These are phyloP conservation scores for Cryomyces minteri DNA, from an alignment of 495 filamentous ascomycete genomes.

Conservation along the genomic window DNA sequence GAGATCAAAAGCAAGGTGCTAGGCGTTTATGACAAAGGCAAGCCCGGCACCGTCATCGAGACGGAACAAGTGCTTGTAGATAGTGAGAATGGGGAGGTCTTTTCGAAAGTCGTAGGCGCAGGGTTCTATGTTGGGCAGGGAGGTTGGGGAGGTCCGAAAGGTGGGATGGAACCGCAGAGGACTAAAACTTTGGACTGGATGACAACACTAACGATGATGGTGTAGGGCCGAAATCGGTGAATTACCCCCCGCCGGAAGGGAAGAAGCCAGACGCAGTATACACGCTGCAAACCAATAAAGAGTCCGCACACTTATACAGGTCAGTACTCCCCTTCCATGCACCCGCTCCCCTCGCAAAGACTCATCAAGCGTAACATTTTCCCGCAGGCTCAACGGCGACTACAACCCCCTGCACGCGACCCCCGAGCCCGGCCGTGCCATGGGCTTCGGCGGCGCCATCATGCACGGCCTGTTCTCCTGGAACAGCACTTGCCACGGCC, in stretches of 20 bases:
- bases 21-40: conserved; percentile 85
- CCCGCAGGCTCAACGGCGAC: conserved; percentile 55
- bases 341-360: too few species aligned
- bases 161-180: conserved; percentile 16
- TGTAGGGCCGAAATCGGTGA: conserved; percentile 47
- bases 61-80: conserved; percentile 64
- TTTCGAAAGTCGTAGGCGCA: conserved; percentile 44
- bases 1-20: conserved; percentile 64
- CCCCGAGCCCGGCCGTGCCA: conserved; percentile 65
- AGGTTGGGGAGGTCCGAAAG: conserved; percentile 81
- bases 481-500: conserved; percentile 62
- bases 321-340: conserved; percentile 16
- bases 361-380: not conserved
- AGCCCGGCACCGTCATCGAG: conserved; percentile 65
- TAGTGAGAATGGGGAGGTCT: conserved; percentile 47
- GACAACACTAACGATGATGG: not conserved
- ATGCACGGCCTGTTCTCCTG: conserved; percentile 78
- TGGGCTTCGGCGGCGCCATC: conserved; percentile 79
- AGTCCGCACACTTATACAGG: conserved; percentile 53
- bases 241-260: conserved; percentile 52
- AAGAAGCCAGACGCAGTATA: conserved; percentile 59
- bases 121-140: conserved; percentile 74
- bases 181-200: not conserved
- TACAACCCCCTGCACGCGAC: conserved; percentile 83
- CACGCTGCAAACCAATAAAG: conserved; percentile 42